Percentiles rank a stretch among this genome's conserved stretches.
Conservation (phyloP, 495 filamentous ascomycete species). For the Tuber indicum region DNA sequence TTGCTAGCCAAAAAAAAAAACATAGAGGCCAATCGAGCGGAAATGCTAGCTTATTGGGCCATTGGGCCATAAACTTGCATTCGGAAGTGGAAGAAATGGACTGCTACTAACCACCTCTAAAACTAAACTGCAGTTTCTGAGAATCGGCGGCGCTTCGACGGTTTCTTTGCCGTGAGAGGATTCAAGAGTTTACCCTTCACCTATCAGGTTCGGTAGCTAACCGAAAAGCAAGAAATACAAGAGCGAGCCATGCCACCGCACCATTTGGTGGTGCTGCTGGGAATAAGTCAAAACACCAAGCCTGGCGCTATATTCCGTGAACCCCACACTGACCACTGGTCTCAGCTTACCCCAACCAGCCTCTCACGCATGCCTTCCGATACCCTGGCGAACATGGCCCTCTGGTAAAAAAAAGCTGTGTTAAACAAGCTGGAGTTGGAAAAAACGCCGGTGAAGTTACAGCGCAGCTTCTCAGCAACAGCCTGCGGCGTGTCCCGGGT, state of each 20-base stretch:
- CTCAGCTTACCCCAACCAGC: conserved; percentile 32
- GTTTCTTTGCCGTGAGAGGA: conserved; percentile 16
- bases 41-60: neutral
- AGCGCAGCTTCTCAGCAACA: neutral
- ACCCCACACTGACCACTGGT: conserved; percentile 14
- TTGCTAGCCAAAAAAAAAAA: neutral
- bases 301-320: conserved; percentile 4
- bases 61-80: neutral
- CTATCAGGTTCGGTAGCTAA: conserved; percentile 26
- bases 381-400: neutral
- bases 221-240: conserved; percentile 18
- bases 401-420: neutral
- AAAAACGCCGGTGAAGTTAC: neutral
- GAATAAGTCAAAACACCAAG: conserved; percentile 35
- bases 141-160: conserved; percentile 14
- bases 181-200: conserved; percentile 28
- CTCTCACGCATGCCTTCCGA: conserved; percentile 16
- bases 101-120: conserved; percentile 1
- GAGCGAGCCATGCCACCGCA: conserved; percentile 32
- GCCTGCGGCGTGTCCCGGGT: conserved; percentile 18
- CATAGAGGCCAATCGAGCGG: neutral
- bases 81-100: neutral
- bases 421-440: neutral
- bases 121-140: neutral
- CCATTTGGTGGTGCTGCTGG: conserved; percentile 24